These are phyloP conservation scores for Cladosporium sp. DNA, from an alignment of 2,329 filamentous ascomycete genomes.

Conservation along the genomic window DNA sequence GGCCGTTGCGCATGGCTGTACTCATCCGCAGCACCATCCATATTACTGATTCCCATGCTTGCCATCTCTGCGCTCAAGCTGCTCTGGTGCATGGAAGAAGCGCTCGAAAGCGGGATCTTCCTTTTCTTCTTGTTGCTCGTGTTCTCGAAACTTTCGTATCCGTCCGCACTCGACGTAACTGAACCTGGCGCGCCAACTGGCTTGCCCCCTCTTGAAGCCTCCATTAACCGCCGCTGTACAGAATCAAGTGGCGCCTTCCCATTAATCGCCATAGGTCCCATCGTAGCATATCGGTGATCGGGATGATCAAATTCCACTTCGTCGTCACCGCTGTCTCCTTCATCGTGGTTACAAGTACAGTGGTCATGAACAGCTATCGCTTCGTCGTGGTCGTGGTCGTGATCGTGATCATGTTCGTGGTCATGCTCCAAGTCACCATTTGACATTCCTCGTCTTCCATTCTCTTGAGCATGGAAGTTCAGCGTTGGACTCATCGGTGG, in stretches of 20 bases:
- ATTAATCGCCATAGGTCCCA: constrained; percentile 29
- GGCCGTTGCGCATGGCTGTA: constrained; percentile 47
- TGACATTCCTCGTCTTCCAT: constrained; percentile 20
- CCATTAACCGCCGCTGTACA: constrained; percentile 32
- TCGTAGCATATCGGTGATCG: constrained; percentile 37
- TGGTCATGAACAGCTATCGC: constrained; percentile 29
- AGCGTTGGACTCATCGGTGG: constrained; percentile 55
- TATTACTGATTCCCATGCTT: constrained; percentile 54
- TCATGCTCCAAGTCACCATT: constrained; percentile 22
- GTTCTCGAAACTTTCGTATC: constrained; percentile 96
- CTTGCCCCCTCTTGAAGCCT: constrained; percentile 28
- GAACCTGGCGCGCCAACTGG: constrained; percentile 43
- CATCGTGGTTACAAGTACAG: constrained; percentile 46
- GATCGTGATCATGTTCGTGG: constrained; percentile 31
- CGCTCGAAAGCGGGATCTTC: constrained; percentile 88
- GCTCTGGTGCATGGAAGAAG: constrained; percentile 57
- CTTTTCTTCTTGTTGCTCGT: constrained; percentile 99
- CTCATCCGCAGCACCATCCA: constrained; percentile 33
- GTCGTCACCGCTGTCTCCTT: constrained; percentile 61
- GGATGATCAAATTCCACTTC: constrained; percentile 40
- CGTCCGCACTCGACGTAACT: constrained; percentile 69
- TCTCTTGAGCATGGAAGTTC: constrained; percentile 21
- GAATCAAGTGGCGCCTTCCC: constrained; percentile 27
- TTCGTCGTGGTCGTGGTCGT: constrained; percentile 37
- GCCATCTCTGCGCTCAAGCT: constrained; percentile 61